Evolutionary conservation across 306 rosid species (phyloP), one percentile per base, ranked within the genome.

Genomic region (Castanea crenata): DNA sequence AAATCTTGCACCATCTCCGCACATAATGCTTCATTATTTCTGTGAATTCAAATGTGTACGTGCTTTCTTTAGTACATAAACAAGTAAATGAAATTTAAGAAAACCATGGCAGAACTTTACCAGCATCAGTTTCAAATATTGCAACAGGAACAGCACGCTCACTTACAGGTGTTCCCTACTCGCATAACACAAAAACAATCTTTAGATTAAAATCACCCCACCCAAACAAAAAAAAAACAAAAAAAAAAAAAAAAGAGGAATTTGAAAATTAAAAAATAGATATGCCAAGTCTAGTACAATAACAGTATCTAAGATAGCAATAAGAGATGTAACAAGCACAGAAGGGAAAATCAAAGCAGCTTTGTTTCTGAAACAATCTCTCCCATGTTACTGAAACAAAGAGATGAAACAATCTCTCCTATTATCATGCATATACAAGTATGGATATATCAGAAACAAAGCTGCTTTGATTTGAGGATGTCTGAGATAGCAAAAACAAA

Each of bases 81-180:
- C 71, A 64, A 34, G 67, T 73, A 81, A 79, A 69, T 76, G 75
- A 14, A 58, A 73, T 58, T 32, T 20, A 14, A 78, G 68, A 76
- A 79, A 75, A 56, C 55, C 69, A 64, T 29, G 55, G 41, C 57
- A 76, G 77, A 79, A 25, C 49, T 12, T 84, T 91, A 92, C 99
- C 99, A 27, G 98, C 84, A 76, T 92, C 96, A 70, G 99, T 92
- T 85, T 92, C 96, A 83, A 95, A 95, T 82, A 95, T 92, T 76
- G 99, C 99, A 82, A 95, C 99, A 74, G 99, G 99, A 80, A 95
- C 88, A 86, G 99, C 99, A 80, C 99, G 99, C 89, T 91, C 99
- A 19, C 99, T 95, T 74, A 95, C 99, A 78, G 99, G 96, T 69
- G 99, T 89, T 77, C 99, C 99, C 99, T 95, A 83, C 76, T 85